phyloP scores from a whole-genome alignment of 2,329 filamentous ascomycete species.

The Pezicula neosporulosa region DNA sequence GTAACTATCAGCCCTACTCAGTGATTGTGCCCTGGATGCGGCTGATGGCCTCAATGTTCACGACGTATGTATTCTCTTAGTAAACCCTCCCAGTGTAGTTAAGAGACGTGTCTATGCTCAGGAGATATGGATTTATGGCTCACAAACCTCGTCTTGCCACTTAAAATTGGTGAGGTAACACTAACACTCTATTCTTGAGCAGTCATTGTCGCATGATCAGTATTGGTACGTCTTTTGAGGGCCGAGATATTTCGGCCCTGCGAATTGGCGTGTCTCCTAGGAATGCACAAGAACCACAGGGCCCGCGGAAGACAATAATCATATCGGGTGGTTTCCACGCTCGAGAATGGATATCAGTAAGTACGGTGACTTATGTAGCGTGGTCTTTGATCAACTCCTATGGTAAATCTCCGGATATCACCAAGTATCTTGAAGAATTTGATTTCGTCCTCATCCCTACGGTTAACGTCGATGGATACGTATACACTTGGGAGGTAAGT shows the following conservation, averaged over 20 bases:
- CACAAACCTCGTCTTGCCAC: too few relatives aligned
- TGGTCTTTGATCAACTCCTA: slow-evolving; percentile 85
- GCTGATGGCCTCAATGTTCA: slow-evolving; percentile 85
- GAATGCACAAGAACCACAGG: slow-evolving; percentile 37
- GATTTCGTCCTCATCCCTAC: slow-evolving; percentile 88
- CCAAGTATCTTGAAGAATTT: slow-evolving; percentile 75
- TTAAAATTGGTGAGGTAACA: too few relatives aligned
- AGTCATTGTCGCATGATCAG: slow-evolving; percentile 50
- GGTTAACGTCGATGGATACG: slow-evolving; percentile 89
- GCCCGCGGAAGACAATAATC: slow-evolving; percentile 70
- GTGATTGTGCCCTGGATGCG: slow-evolving; percentile 85
- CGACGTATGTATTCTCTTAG: slow-evolving; percentile 56
- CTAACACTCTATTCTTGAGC: too few relatives aligned
- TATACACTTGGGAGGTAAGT: slow-evolving; percentile 75
- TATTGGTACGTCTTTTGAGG: slow-evolving; percentile 85
- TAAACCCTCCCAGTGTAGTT: too few relatives aligned
- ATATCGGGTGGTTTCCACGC: slow-evolving; percentile 87
- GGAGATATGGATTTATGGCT: too few relatives aligned
- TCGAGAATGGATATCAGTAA: slow-evolving; percentile 93
- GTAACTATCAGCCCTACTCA: slow-evolving; percentile 83
- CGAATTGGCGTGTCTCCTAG: slow-evolving; percentile 64
- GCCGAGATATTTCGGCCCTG: slow-evolving; percentile 79
- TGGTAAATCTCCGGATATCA: slow-evolving; percentile 68
- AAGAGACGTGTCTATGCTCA: too few relatives aligned
- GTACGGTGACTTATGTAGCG: slow-evolving; percentile 85